phyloP scores from a whole-genome alignment of 345 rosid species.

The Rubroshorea leprosula region DNA sequence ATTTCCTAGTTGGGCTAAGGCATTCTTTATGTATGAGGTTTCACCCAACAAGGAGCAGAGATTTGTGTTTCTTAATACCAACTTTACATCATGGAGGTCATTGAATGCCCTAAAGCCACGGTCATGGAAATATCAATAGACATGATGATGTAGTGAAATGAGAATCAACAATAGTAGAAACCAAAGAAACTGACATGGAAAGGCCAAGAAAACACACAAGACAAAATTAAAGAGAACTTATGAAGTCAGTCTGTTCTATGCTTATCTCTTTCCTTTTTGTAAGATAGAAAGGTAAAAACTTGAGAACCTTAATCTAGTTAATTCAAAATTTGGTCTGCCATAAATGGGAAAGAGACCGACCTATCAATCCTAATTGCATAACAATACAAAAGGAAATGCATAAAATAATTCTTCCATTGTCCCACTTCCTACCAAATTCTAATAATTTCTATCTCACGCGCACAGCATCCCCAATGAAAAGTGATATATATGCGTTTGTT shows the following conservation, averaged over 20 bases:
- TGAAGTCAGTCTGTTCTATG: conserved; percentile 1
- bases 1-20: conserved; percentile 18
- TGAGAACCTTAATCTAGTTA: conserved; percentile 6
- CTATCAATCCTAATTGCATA: background rate
- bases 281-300: conserved; percentile 6
- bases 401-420: conserved; percentile 16
- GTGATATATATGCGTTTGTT: conserved; percentile 17
- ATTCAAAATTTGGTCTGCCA: conserved; percentile 33
- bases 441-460: conserved; percentile 24
- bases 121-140: conserved; percentile 1
- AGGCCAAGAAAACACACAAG: conserved; percentile 12
- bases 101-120: background rate
- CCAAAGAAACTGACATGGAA: conserved; percentile 11
- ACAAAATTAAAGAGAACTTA: conserved; percentile 25
- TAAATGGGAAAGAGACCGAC: conserved; percentile 25
- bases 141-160: too few species aligned
- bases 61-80: too few species aligned
- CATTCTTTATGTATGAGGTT: conserved; percentile 8
- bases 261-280: conserved; percentile 21
- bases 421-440: conserved; percentile 6
- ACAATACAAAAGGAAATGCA: conserved; percentile 16
- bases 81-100: conserved; percentile 15
- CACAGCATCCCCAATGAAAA: conserved; percentile 24
- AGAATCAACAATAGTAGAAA: background rate
- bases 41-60: too few species aligned